A percentile compares a stretch with the other conserved stretches of the same genome.
Conservation (phyloP, 2,329 filamentous ascomycete species). For the Podosphaera leucotricha region DNA sequence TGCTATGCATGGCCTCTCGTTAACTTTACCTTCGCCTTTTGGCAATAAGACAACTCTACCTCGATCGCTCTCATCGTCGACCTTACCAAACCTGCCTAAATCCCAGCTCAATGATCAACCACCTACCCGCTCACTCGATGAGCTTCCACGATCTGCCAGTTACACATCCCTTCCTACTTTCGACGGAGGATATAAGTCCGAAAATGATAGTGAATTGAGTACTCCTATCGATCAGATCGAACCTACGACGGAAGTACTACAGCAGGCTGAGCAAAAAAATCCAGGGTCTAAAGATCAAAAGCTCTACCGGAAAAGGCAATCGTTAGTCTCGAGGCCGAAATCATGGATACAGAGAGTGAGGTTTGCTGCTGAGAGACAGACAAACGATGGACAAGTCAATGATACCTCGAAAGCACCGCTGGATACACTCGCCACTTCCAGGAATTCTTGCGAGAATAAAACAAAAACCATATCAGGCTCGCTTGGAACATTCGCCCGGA, state of each 20-base stretch:
- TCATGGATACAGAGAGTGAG: slow-evolving; percentile 16
- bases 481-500: slow-evolving; percentile 25
- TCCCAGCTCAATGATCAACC: slow-evolving; percentile 9
- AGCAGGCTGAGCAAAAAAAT: slow-evolving; percentile 5
- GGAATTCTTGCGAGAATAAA: slow-evolving; percentile 15
- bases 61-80: slow-evolving; percentile 16
- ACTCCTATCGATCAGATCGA: slow-evolving; percentile 3
- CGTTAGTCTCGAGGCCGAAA: slow-evolving; percentile 15
- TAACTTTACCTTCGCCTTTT: slow-evolving; percentile 14
- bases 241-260: slow-evolving; percentile 3
- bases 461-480: slow-evolving; percentile 24
- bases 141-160: slow-evolving; percentile 30
- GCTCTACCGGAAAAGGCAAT: slow-evolving; percentile 14
- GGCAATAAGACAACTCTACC: slow-evolving; percentile 10
- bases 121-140: slow-evolving; percentile 6
- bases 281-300: slow-evolving; percentile 10
- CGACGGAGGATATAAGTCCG: slow-evolving; percentile 7
- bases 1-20: slow-evolving; percentile 12
- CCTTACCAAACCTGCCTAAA: slow-evolving; percentile 11
- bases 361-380: slow-evolving; percentile 12
- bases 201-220: slow-evolving; percentile 7
- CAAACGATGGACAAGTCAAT: slow-evolving; percentile 4
- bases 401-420: slow-evolving; percentile 16
- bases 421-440: slow-evolving; percentile 16
- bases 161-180: slow-evolving; percentile 28